Conservation (phyloP, 495 filamentous ascomycete species). For the Parachaetomium inaequale region DNA sequence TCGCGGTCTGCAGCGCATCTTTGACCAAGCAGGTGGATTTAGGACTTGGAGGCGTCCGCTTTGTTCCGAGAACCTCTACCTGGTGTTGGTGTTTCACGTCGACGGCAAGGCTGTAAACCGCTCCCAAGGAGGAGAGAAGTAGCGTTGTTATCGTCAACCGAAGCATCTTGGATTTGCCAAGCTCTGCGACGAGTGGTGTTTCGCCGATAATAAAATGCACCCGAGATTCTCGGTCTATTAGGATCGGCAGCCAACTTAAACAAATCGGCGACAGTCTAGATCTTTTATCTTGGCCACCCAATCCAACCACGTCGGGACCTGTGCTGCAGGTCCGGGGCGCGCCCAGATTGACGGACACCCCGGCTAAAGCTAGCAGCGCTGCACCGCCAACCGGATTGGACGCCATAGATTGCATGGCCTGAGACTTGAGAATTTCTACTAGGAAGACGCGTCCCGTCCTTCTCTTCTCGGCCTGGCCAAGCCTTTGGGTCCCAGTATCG, state of each 20-base stretch:
- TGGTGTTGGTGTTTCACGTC: background rate
- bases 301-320: background rate
- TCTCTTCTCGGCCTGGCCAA: background rate
- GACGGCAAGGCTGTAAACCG: background rate
- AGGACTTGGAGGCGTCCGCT: background rate
- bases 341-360: background rate
- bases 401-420: background rate
- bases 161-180: slow-evolving; percentile 2
- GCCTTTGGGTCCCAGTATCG: background rate
- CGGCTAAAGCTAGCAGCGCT: background rate
- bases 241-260: background rate
- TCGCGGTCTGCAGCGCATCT: slow-evolving; percentile 5
- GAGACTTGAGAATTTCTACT: background rate
- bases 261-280: background rate
- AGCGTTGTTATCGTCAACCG: background rate
- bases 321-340: background rate
- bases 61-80: background rate
- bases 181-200: too few species aligned
- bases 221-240: too few species aligned
- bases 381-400: slow-evolving; percentile 5
- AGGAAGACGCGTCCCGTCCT: background rate
- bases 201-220: too few species aligned
- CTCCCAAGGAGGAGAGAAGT: background rate
- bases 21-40: background rate
- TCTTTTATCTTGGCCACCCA: background rate